These are phyloP conservation scores for Penicillium nucicola DNA, from an alignment of 495 filamentous ascomycete genomes.

Conservation along the genomic window DNA sequence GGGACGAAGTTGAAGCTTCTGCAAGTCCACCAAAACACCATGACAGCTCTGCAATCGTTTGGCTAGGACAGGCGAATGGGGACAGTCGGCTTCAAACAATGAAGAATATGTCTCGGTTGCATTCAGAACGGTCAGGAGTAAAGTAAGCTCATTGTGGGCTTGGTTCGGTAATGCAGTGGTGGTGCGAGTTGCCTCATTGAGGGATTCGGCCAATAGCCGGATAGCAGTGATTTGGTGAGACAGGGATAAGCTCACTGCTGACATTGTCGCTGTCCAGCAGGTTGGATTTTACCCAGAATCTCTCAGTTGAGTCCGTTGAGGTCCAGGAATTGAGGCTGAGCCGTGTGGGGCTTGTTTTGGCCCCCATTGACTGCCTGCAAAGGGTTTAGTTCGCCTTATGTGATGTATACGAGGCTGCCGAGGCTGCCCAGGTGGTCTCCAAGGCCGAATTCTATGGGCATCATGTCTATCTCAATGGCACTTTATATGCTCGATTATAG, in stretches of 20 bases:
- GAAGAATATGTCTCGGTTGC: background rate
- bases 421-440: too few relatives aligned
- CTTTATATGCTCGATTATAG: too few relatives aligned
- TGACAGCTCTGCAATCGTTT: constrained; percentile 8
- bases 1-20: constrained; percentile 3
- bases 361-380: too few relatives aligned
- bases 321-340: background rate
- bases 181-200: constrained; percentile 13
- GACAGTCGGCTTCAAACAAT: background rate
- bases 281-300: background rate
- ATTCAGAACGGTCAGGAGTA: constrained; percentile 6
- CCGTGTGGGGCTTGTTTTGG: too few relatives aligned
- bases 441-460: too few relatives aligned
- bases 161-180: constrained; percentile 13
- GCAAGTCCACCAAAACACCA: constrained; percentile 9
- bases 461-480: too few relatives aligned
- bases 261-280: background rate
- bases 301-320: background rate
- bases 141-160: constrained; percentile 10
- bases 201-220: constrained; percentile 9
- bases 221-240: constrained; percentile 3
- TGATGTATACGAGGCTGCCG: too few relatives aligned
- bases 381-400: too few relatives aligned
- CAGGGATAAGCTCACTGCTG: background rate
- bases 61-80: background rate